Conservation (phyloP, 2,329 filamentous ascomycete genomes). For the Paramyrothecium sp. region DNA sequence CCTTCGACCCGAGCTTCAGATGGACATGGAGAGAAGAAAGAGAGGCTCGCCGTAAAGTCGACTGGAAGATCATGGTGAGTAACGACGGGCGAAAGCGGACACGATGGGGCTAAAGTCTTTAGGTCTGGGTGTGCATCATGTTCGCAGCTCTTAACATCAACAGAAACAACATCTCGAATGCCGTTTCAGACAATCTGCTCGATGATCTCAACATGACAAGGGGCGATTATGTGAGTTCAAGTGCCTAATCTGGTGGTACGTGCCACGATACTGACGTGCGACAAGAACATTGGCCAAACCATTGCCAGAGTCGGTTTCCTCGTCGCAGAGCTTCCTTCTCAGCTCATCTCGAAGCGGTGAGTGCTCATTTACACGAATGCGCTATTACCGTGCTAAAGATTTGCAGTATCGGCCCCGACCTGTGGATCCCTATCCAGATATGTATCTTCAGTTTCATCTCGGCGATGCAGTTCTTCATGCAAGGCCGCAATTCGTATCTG, state of each 20-base stretch:
- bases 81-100: background rate
- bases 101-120: background rate
- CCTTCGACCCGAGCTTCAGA: slow-evolving; percentile 30
- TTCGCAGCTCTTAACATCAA: slow-evolving; percentile 35
- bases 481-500: slow-evolving; percentile 27
- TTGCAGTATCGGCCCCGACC: slow-evolving; percentile 38
- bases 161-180: slow-evolving; percentile 32
- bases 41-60: slow-evolving; percentile 28
- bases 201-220: slow-evolving; percentile 22
- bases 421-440: slow-evolving; percentile 50
- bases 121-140: slow-evolving; percentile 30
- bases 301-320: slow-evolving; percentile 39
- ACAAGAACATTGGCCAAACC: slow-evolving; percentile 27
- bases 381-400: background rate
- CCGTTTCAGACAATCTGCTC: slow-evolving; percentile 34
- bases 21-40: slow-evolving; percentile 34
- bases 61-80: slow-evolving; percentile 35
- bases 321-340: slow-evolving; percentile 51
- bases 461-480: slow-evolving; percentile 29
- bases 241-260: background rate
- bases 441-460: slow-evolving; percentile 30
- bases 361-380: slow-evolving; percentile 15
- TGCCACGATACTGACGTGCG: background rate
- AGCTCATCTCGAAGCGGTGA: slow-evolving; percentile 43
- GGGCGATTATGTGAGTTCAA: slow-evolving; percentile 23